phyloP scores from a whole-genome alignment of 129 eudicot genomes.

The Ambrosia trifida region DNA sequence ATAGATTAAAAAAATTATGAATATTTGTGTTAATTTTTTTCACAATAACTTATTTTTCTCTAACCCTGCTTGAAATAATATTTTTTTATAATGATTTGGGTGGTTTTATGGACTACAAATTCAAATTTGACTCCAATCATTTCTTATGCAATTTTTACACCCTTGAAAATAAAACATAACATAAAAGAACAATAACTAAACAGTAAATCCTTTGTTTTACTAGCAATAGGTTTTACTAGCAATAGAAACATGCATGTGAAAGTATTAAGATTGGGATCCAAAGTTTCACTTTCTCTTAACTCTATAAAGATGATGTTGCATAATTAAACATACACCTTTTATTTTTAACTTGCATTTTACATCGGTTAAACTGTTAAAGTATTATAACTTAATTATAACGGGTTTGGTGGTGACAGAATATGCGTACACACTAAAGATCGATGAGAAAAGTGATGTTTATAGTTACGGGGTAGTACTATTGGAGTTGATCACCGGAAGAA shows the following conservation, averaged over 20 bases:
- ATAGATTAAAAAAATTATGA: too few relatives aligned
- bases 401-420: constrained; percentile 48
- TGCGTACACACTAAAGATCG: constrained; percentile 72
- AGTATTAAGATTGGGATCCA: constrained; percentile 42
- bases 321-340: constrained; percentile 2
- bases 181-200: neutral
- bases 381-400: neutral
- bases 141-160: too few relatives aligned
- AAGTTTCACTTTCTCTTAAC: constrained; percentile 36
- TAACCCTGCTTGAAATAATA: too few relatives aligned
- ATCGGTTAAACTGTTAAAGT: neutral
- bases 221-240: neutral
- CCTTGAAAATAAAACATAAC: neutral
- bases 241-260: constrained; percentile 17
- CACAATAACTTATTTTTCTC: too few relatives aligned
- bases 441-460: constrained; percentile 74
- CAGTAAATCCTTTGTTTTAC: neutral
- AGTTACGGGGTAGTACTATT: constrained; percentile 69
- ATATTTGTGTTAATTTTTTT: too few relatives aligned
- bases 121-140: too few relatives aligned
- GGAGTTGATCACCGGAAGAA: constrained; percentile 64
- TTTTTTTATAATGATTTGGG: too few relatives aligned
- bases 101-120: too few relatives aligned
- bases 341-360: constrained; percentile 10
- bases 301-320: constrained; percentile 36